These are phyloP conservation scores for Aspergillus luchuensis DNA, from an alignment of 2,329 filamentous ascomycete genomes.

Conservation along the genomic window DNA sequence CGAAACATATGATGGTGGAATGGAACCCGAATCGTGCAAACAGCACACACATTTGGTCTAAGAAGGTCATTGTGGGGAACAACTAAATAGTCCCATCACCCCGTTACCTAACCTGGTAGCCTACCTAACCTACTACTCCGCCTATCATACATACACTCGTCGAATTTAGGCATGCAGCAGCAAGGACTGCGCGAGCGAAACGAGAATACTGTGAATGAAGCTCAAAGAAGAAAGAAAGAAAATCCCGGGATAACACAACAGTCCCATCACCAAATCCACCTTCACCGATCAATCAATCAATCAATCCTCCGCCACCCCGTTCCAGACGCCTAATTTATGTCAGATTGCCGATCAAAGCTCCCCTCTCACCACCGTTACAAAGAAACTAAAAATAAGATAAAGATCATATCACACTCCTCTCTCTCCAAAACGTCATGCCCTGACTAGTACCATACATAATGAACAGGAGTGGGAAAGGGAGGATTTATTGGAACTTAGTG, in stretches of 20 bases:
- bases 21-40: neutral
- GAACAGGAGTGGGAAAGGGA: too few relatives aligned
- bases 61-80: neutral
- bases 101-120: neutral
- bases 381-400: neutral
- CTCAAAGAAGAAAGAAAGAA: neutral
- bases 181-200: neutral
- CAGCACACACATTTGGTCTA: neutral
- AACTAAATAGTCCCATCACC: neutral
- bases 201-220: neutral
- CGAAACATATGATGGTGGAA: neutral
- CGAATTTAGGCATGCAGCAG: neutral
- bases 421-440: neutral
- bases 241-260: neutral
- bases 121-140: neutral
- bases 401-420: neutral
- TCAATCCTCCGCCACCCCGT: slow-evolving; percentile 11
- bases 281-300: neutral
- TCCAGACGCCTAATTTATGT: slow-evolving; percentile 23
- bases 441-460: too few relatives aligned
- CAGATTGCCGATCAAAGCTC: slow-evolving; percentile 5
- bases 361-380: neutral
- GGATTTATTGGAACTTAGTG: too few relatives aligned
- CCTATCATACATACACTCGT: slow-evolving; percentile 17
- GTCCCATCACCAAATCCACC: slow-evolving; percentile 20